Conservation (phyloP, 2,329 filamentous ascomycete species). For the Harringtonia aguacate region DNA sequence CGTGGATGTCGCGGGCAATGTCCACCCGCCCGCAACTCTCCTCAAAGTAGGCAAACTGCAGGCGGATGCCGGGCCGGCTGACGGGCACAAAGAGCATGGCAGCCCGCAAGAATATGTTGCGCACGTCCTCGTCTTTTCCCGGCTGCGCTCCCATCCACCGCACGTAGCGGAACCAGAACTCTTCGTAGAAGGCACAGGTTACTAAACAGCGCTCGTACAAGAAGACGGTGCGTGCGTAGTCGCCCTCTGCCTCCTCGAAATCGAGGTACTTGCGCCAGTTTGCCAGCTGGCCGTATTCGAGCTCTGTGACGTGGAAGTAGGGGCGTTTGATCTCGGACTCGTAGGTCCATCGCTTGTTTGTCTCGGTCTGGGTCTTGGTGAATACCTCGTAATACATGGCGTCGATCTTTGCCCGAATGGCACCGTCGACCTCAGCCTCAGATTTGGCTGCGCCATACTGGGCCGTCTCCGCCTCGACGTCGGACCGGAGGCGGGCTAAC, state of each 20-base stretch:
- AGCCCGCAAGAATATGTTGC: constrained; percentile 84
- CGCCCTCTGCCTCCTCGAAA: constrained; percentile 81
- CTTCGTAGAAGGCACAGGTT: constrained; percentile 88
- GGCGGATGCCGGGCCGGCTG: constrained; percentile 68
- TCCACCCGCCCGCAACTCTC: constrained; percentile 70
- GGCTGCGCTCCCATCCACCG: constrained; percentile 82
- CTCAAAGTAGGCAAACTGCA: constrained; percentile 93
- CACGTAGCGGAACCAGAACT: constrained; percentile 96
- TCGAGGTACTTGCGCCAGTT: constrained; percentile 98
- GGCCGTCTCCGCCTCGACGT: constrained; percentile 56
- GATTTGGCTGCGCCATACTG: constrained; percentile 40
- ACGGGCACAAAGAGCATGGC: constrained; percentile 79
- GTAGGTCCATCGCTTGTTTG: constrained; percentile 86
- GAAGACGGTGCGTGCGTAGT: constrained; percentile 64
- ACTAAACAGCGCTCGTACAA: constrained; percentile 91
- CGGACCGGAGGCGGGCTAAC: constrained; percentile 56
- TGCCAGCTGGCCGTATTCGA: constrained; percentile 71
- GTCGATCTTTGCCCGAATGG: constrained; percentile 71
- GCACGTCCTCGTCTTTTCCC: constrained; percentile 77
- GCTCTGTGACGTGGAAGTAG: constrained; percentile 92
- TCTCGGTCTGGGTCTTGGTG: constrained; percentile 72
- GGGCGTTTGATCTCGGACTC: constrained; percentile 91
- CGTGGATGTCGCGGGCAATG: constrained; percentile 75
- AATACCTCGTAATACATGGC: constrained; percentile 73
- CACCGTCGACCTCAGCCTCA: constrained; percentile 72